Base-by-base conservation (phyloP, 2,329 filamentous ascomycete species). In the Byssochlamys sp. region DNA sequence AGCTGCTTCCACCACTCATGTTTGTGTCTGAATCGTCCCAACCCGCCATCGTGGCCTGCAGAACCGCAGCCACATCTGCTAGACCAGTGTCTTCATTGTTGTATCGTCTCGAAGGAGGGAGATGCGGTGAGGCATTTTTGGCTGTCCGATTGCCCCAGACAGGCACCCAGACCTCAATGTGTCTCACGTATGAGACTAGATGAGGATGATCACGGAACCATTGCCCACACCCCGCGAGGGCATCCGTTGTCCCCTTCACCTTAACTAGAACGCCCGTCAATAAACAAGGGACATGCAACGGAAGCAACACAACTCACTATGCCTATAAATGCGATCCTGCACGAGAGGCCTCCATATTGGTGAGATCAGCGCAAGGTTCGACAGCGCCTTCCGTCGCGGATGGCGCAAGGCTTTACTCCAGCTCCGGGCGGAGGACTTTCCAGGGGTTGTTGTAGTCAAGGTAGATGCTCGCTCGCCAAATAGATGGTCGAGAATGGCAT, bases 81-180 rank as follows among this genome's bases (percentile, higher is more conserved):
- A 66, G 54, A 4, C 60, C 62, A 2, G 59, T 57, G 52, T 64
- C 63, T 48, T 67, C 67, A 52, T 65, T 62, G 55, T 58, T 58
- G 49, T 64, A 60, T 52, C 69, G 66, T 39, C 67, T 65, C 24
- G 63, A 57, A 33, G 66, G 65, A 11, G 62, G 62, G 25, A 66
- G 61, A 45, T 57, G 70, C 4, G 78, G 73, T 9, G 76, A 73
- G 58, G 78, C 76, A 57, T 79, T 80, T 24, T 81, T 82, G 29
- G 61, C 59, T 2, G 66, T 63, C 62, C 85, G 81, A 64, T 87
- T 74, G 14, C 79, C 78, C 73, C 79, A 90, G 48, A 90, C 86
- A 2, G 88, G 87, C 60, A 90, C 88, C 86, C 87, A 90, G 49
- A 90, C 79, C 71, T 90, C 87, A 59, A 90, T 81, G 66, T 90